Conservation (phyloP, 208 protist genomes). For the Kentomonas sorsogonicus region DNA sequence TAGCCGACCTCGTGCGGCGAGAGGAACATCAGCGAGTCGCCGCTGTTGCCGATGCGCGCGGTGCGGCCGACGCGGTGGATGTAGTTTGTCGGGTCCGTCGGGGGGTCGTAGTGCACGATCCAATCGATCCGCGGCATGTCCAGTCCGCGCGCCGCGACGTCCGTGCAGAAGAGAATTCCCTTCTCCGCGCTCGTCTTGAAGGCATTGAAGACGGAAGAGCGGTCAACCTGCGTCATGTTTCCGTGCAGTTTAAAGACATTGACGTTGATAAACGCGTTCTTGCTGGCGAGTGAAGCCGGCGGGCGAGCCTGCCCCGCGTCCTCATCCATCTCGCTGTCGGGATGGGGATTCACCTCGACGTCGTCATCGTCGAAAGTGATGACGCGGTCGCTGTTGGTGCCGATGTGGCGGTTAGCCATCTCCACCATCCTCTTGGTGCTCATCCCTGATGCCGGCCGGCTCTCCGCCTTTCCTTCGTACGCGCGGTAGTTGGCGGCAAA, state of each 20-base stretch:
- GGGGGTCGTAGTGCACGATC: constrained; percentile 98
- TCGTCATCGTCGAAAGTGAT: constrained; percentile 85
- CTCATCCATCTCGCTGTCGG: constrained; percentile 85
- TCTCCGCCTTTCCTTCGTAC: not conserved
- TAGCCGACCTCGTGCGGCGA: constrained; percentile 88
- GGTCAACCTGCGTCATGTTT: constrained; percentile 91
- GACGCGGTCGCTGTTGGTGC: constrained; percentile 28
- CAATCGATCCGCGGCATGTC: constrained; percentile 95
- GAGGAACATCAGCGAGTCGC: constrained; percentile 92
- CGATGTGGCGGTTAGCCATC: constrained; percentile 43
- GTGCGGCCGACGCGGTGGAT: constrained; percentile 95
- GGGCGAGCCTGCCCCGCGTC: constrained; percentile 17
- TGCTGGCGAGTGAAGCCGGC: not conserved
- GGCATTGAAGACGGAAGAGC: constrained; percentile 85
- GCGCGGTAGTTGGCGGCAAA: constrained; percentile 20
- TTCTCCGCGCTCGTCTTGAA: constrained; percentile 59
- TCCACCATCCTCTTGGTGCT: constrained; percentile 49
- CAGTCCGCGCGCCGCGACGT: constrained; percentile 91
- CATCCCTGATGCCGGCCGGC: not conserved
- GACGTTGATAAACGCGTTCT: constrained; percentile 57
- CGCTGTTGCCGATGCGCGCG: constrained; percentile 91
- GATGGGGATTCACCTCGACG: no score
- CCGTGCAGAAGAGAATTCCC: constrained; percentile 94
- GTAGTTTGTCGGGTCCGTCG: constrained; percentile 92
- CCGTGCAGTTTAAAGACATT: constrained; percentile 94